Percentiles rank a stretch among this genome's conserved stretches.
phyloP scores from a whole-genome alignment of 345 rosid genomes.

The Carallia brachiata region DNA sequence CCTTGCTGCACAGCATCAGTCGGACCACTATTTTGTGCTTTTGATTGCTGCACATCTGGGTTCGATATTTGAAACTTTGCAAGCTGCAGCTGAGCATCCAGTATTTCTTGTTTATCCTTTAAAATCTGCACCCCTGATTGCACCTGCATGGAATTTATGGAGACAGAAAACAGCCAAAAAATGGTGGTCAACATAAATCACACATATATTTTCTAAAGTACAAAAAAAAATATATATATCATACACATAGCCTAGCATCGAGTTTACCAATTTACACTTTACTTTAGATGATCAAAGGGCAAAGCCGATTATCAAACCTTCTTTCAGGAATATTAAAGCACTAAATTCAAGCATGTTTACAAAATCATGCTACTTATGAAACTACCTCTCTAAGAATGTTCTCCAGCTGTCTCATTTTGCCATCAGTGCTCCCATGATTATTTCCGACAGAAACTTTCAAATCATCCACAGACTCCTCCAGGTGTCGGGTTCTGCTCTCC shows the following conservation, averaged over 20 bases:
- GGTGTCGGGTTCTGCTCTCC: slow-evolving; percentile 65
- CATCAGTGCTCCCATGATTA: slow-evolving; percentile 76
- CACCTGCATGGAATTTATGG: slow-evolving; percentile 47
- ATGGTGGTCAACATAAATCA: background rate
- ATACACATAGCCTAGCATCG: slow-evolving; percentile 1
- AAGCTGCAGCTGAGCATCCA: slow-evolving; percentile 67
- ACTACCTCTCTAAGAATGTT: slow-evolving; percentile 77
- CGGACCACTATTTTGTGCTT: slow-evolving; percentile 39
- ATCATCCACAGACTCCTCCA: slow-evolving; percentile 79
- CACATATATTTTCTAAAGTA: no score
- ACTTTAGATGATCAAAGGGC: background rate
- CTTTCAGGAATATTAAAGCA: background rate
- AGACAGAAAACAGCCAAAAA: slow-evolving; percentile 9
- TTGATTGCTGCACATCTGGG: slow-evolving; percentile 43
- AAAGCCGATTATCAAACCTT: background rate
- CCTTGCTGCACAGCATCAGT: slow-evolving; percentile 43
- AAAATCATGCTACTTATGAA: background rate
- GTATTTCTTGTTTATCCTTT: slow-evolving; percentile 73
- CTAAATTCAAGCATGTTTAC: background rate
- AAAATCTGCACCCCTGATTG: slow-evolving; percentile 63
- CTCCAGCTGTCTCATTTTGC: slow-evolving; percentile 81
- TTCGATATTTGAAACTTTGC: slow-evolving; percentile 57
- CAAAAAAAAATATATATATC: no score
- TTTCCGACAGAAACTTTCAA: slow-evolving; percentile 72
- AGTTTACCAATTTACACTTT: background rate